These are phyloP conservation scores for Stenocarpella maydis DNA, from an alignment of 2,329 filamentous ascomycete species.

Conservation along the genomic window DNA sequence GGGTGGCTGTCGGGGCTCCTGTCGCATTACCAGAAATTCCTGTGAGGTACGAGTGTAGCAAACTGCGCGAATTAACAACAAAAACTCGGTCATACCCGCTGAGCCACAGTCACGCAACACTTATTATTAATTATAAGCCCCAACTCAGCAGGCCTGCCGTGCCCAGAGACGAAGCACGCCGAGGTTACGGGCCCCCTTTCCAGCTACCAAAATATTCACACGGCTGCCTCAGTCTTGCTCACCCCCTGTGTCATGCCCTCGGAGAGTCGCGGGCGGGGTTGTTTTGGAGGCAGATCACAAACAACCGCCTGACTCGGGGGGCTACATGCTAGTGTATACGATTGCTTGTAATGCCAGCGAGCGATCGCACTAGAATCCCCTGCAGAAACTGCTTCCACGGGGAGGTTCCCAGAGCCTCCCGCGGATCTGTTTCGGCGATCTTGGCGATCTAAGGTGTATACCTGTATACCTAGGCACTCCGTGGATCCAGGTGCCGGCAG, in stretches of 20 bases:
- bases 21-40: fast-evolving
- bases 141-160: neutral
- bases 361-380: neutral
- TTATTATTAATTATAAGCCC: neutral
- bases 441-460: constrained; percentile 23
- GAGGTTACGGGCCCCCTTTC: neutral
- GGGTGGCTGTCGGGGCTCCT: no score
- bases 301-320: constrained; percentile 5
- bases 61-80: neutral
- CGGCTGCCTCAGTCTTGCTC: neutral
- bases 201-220: neutral
- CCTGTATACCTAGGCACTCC: no score
- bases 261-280: neutral
- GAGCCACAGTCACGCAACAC: neutral
- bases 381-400: neutral
- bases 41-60: neutral
- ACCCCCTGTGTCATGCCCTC: neutral
- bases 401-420: neutral
- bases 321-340: no score
- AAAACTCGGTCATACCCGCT: neutral
- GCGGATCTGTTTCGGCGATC: constrained; percentile 28
- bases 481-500: no score
- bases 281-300: constrained; percentile 1
- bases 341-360: constrained; percentile 18
- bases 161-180: constrained; percentile 5